Evolutionary conservation across 1,139 yeast species (phyloP).

Genomic region (Candida tropicalis): DNA sequence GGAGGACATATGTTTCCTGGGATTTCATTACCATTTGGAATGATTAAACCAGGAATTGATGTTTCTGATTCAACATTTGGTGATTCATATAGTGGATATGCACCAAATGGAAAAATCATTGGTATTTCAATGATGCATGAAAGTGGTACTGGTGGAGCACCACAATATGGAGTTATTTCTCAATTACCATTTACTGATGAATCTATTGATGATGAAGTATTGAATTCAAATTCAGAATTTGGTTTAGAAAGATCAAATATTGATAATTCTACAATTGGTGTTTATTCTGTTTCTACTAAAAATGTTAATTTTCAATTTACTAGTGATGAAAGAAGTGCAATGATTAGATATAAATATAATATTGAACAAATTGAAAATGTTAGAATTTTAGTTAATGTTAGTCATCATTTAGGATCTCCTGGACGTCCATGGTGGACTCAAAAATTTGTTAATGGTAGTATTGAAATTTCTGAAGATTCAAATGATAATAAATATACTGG

Average conservation of each 20-base stretch:
- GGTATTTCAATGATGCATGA: constrained; percentile 45
- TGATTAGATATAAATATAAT: constrained; percentile 27
- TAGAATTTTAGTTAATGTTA: constrained; percentile 27
- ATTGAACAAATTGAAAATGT: constrained; percentile 8
- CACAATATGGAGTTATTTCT: constrained; percentile 35
- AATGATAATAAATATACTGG: constrained; percentile 27
- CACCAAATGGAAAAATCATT: constrained; percentile 29
- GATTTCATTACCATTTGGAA: constrained; percentile 39
- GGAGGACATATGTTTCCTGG: constrained; percentile 45
- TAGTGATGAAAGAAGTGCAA: constrained; percentile 29
- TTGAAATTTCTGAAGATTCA: constrained; percentile 22
- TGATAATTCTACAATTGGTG: constrained; percentile 29
- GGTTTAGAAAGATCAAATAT: constrained; percentile 18
- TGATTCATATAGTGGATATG: constrained; percentile 38
- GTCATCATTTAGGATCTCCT: constrained; percentile 31
- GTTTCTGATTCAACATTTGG: constrained; percentile 23
- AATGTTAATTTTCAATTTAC: constrained; percentile 29
- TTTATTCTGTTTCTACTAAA: constrained; percentile 25
- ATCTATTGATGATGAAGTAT: constrained; percentile 8
- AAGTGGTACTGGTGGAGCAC: constrained; percentile 44
- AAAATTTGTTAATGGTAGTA: constrained; percentile 28
- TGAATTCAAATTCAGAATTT: constrained; percentile 10
- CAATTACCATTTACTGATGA: constrained; percentile 29
- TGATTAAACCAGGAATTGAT: constrained; percentile 43
- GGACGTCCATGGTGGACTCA: constrained; percentile 36